These are phyloP conservation scores for Metschnikowia arizonensis DNA, from an alignment of 805 yeast genomes.

Conservation along the genomic window DNA sequence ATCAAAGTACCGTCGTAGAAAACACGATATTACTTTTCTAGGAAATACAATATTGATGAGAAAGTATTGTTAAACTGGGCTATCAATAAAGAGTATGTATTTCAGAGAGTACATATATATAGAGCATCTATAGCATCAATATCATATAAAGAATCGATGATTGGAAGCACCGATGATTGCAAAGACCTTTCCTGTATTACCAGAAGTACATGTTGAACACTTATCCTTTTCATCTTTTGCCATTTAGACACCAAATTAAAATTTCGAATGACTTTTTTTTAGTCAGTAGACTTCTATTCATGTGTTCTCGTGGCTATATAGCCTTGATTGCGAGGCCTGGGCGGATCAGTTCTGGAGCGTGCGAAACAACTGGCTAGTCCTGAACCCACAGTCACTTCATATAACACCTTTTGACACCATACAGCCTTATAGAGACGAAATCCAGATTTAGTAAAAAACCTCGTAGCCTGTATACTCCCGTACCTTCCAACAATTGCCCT, in stretches of 20 bases:
- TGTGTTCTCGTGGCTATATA: not conserved
- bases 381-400: not conserved
- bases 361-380: constrained; percentile 3
- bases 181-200: too few relatives aligned
- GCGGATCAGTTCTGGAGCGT: not conserved
- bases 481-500: too few relatives aligned
- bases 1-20: not conserved
- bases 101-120: too few relatives aligned
- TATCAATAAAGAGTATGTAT: too few relatives aligned
- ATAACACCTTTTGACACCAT: not conserved
- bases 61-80: too few relatives aligned
- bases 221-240: too few relatives aligned
- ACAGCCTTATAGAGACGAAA: not conserved
- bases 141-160: too few relatives aligned
- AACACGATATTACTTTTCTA: not conserved
- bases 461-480: not conserved
- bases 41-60: not conserved
- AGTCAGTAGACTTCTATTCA: not conserved
- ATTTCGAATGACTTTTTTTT: not conserved
- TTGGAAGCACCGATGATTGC: too few relatives aligned
- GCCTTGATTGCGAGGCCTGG: not conserved
- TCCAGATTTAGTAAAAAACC: not conserved
- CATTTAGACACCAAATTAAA: too few relatives aligned
- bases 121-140: too few relatives aligned
- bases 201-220: too few relatives aligned